Evolutionary conservation across 108 stramenopile species (phyloP).

Genomic region (Mediolabrus comicus): DNA sequence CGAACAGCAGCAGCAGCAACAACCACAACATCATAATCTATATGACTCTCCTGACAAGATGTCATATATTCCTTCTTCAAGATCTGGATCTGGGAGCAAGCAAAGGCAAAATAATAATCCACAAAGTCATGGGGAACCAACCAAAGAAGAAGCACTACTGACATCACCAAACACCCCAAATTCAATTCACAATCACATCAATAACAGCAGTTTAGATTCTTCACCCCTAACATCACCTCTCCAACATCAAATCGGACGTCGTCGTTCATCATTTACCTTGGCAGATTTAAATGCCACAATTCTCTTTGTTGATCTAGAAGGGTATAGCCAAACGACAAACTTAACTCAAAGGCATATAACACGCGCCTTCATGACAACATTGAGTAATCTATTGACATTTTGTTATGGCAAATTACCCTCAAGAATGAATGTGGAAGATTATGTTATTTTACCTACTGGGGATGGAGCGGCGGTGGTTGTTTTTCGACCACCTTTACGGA

Average conservation of each 20-base stretch:
- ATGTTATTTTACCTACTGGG: conserved; percentile 30
- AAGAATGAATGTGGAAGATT: conserved; percentile 12
- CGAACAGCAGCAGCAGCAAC: background rate
- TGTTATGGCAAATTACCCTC: conserved; percentile 9
- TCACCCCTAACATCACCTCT: background rate
- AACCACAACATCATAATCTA: conserved; percentile 14
- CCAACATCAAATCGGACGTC: background rate
- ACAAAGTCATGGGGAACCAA: too few species aligned
- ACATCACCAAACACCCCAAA: too few species aligned
- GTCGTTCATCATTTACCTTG: background rate
- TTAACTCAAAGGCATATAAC: conserved; percentile 17
- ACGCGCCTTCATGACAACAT: conserved; percentile 22
- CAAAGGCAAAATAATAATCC: too few species aligned
- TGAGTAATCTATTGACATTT: conserved; percentile 19
- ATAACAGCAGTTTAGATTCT: too few species aligned
- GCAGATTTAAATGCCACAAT: background rate
- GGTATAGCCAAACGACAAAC: conserved; percentile 24
- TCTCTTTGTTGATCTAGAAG: conserved; percentile 31
- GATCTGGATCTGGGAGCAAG: too few species aligned
- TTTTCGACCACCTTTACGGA: conserved; percentile 6
- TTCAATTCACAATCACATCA: too few species aligned
- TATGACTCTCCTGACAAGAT: too few species aligned
- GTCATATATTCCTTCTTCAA: background rate
- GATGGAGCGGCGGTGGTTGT: conserved; percentile 37
- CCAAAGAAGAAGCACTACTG: background rate